These are phyloP conservation scores for Akebia trifoliata DNA, from an alignment of 164 flowering plant genomes.

Conservation along the genomic window DNA sequence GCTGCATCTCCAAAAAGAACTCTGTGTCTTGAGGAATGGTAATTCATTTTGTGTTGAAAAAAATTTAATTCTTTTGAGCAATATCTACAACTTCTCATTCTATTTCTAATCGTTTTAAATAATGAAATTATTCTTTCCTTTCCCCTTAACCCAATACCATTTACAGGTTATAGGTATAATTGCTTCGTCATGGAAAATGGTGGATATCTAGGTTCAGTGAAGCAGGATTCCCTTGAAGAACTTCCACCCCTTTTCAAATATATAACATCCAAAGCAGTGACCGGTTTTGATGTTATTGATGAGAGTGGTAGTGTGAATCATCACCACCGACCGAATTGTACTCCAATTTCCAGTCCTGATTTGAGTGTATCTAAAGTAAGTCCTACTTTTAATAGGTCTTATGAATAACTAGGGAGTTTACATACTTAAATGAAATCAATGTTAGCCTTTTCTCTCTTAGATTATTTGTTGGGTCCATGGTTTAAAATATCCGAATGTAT, in stretches of 20 bases:
- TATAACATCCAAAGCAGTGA: conserved; percentile 28
- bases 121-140: neutral
- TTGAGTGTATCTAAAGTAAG: conserved; percentile 10
- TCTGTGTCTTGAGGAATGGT: neutral
- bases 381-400: neutral
- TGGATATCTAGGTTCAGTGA: conserved; percentile 8
- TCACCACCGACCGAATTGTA: conserved; percentile 3
- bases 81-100: neutral
- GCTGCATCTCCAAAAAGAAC: neutral
- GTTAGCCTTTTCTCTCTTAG: neutral
- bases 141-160: neutral
- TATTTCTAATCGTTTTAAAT: neutral
- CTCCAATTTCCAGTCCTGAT: conserved; percentile 11
- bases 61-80: neutral
- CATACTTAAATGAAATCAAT: neutral
- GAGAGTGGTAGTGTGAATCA: neutral
- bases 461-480: neutral
- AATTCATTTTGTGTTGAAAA: neutral
- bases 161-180: conserved; percentile 6
- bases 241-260: conserved; percentile 35
- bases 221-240: conserved; percentile 22
- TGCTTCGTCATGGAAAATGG: conserved; percentile 26
- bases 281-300: conserved; percentile 37
- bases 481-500: too few species aligned
- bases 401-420: neutral